Conservation (phyloP, 108 stramenopile species). For the Pseudonitzschia pungens region DNA sequence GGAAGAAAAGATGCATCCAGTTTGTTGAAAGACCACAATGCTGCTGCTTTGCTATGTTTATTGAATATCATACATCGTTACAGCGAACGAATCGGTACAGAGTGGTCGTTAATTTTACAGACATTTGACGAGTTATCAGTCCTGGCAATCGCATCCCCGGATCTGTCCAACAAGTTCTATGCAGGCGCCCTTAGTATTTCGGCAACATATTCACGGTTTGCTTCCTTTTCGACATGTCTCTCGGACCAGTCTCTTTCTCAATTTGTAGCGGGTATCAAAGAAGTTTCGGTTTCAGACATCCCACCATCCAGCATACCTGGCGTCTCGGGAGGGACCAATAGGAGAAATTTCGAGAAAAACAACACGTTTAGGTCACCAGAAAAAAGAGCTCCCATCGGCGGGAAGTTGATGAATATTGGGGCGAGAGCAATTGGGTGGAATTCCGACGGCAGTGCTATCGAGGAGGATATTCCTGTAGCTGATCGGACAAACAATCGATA, state of each 20-base stretch:
- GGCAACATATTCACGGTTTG: slow-evolving; percentile 57
- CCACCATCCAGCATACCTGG: slow-evolving; percentile 6
- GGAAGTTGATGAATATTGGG: slow-evolving; percentile 76
- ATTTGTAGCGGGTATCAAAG: slow-evolving; percentile 56
- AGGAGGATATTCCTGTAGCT: slow-evolving; percentile 34
- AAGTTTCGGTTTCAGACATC: slow-evolving; percentile 44
- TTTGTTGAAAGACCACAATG: slow-evolving; percentile 62
- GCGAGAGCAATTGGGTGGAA: slow-evolving; percentile 61
- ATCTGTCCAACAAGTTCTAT: slow-evolving; percentile 52
- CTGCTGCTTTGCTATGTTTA: slow-evolving; percentile 57
- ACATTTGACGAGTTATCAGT: slow-evolving; percentile 78
- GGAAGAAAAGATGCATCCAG: slow-evolving; percentile 59
- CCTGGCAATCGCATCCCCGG: slow-evolving; percentile 65
- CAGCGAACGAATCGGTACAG: slow-evolving; percentile 53
- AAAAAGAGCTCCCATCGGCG: slow-evolving; percentile 44
- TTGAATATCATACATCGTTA: slow-evolving; percentile 66
- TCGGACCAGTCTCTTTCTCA: slow-evolving; percentile 46
- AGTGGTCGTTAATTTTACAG: slow-evolving; percentile 75
- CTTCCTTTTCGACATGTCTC: slow-evolving; percentile 75
- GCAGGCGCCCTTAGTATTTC: slow-evolving; percentile 59
- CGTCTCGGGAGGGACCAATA: slow-evolving; percentile 15
- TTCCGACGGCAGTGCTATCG: slow-evolving; percentile 12
- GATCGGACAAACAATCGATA: slow-evolving; percentile 54
- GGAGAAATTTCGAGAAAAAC: slow-evolving; percentile 12
- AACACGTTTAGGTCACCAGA: slow-evolving; percentile 8